phyloP scores from a whole-genome alignment of 129 eudicot species.

The Rutidosis leptorrhynchoides region DNA sequence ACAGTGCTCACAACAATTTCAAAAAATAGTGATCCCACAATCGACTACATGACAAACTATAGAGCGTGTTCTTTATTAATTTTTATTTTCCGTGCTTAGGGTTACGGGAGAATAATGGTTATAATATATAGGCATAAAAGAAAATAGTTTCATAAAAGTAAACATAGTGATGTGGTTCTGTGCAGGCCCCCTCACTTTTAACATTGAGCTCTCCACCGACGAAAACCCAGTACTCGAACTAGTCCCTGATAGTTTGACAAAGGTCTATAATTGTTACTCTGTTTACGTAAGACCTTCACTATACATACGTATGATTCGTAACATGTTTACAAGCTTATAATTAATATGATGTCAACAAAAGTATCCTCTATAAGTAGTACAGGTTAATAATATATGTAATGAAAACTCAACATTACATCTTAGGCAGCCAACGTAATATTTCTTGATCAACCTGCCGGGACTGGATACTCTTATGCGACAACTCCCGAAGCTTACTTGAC shows the following conservation, averaged over 20 bases:
- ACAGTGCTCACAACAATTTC: too few species aligned
- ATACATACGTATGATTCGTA: not conserved
- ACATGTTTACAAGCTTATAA: not conserved
- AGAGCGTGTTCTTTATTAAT: too few species aligned
- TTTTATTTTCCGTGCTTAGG: too few species aligned
- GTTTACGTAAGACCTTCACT: not conserved
- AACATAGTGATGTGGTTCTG: too few species aligned
- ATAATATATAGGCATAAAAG: too few species aligned
- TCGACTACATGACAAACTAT: too few species aligned
- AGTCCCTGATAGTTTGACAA: conserved; percentile 17
- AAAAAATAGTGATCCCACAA: too few species aligned
- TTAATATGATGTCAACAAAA: not conserved
- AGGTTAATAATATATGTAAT: not conserved
- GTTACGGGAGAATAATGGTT: too few species aligned
- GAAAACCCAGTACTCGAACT: not conserved
- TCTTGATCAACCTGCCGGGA: conserved; percentile 32
- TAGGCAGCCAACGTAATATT: conserved; percentile 35
- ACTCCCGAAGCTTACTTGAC: conserved; percentile 8
- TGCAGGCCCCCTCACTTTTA: conserved; percentile 4
- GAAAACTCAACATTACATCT: not conserved
- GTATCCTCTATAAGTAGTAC: not conserved
- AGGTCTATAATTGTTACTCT: conserved; percentile 3
- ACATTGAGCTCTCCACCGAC: not conserved
- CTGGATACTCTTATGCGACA: conserved; percentile 36
- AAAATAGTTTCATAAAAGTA: too few species aligned